phyloP scores from a whole-genome alignment of 2,329 filamentous ascomycete species.

The Talaromyces verruculosus region DNA sequence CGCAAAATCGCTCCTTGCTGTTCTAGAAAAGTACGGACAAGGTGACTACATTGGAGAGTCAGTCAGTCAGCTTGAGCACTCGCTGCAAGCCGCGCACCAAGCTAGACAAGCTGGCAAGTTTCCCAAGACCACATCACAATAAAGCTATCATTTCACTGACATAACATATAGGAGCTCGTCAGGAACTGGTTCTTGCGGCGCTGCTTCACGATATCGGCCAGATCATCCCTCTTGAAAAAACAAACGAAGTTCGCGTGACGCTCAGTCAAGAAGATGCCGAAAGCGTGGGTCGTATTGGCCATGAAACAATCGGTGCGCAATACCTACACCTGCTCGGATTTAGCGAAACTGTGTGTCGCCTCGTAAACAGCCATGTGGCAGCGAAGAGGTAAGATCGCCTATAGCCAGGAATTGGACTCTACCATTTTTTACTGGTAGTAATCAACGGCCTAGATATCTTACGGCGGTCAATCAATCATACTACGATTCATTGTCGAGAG shows the following conservation, averaged over 20 bases:
- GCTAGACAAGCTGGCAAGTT: conserved; percentile 29
- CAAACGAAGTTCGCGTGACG: conserved; percentile 32
- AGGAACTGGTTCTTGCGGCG: conserved; percentile 38
- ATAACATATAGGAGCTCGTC: conserved; percentile 24
- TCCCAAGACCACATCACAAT: background rate
- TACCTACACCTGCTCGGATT: conserved; percentile 39
- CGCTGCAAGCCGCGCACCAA: conserved; percentile 35
- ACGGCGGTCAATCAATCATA: conserved; percentile 37
- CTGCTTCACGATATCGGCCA: conserved; percentile 48
- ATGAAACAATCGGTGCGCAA: conserved; percentile 41
- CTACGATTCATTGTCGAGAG: conserved; percentile 37
- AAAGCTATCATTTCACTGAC: background rate
- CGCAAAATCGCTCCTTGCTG: conserved; percentile 26
- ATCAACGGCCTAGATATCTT: conserved; percentile 33
- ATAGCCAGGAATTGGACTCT: background rate
- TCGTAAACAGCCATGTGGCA: conserved; percentile 43
- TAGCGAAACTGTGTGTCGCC: conserved; percentile 36
- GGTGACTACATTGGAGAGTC: conserved; percentile 39
- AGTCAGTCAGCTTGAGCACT: conserved; percentile 38
- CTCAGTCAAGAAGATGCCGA: conserved; percentile 27
- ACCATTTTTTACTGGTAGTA: background rate
- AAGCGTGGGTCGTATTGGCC: conserved; percentile 40
- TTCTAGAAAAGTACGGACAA: conserved; percentile 35
- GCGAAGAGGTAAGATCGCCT: conserved; percentile 33
- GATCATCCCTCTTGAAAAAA: conserved; percentile 39